phyloP scores from a whole-genome alignment of 176 grass and related monocot genomes.

The Miscanthus lutarioriparius region DNA sequence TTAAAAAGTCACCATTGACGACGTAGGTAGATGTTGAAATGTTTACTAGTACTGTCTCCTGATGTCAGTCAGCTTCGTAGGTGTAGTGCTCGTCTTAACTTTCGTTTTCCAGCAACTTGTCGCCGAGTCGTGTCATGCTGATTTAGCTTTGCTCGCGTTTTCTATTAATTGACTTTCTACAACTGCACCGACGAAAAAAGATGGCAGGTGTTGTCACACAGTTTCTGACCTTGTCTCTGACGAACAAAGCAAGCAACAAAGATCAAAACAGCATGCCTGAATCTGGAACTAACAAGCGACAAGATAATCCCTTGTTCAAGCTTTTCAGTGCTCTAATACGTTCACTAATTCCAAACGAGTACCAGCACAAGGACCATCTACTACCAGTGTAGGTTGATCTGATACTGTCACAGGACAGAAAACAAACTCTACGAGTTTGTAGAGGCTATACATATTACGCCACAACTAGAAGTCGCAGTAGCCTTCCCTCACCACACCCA shows the following conservation, averaged over 20 bases:
- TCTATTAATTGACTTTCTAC: neutral
- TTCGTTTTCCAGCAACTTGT: neutral
- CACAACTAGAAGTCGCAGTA: constrained; percentile 1
- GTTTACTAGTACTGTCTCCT: neutral
- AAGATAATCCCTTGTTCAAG: neutral
- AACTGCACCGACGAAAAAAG: neutral
- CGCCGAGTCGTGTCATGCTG: neutral
- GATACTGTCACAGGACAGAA: neutral
- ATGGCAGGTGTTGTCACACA: neutral
- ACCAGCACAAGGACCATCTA: neutral
- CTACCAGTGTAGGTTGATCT: neutral
- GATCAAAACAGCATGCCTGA: neutral
- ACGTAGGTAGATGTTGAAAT: neutral
- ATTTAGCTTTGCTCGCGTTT: neutral
- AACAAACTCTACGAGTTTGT: neutral
- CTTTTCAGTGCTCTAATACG: neutral
- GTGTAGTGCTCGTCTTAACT: neutral
- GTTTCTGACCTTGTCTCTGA: neutral
- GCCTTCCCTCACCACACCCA: neutral
- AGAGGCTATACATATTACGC: neutral
- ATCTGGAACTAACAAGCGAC: neutral
- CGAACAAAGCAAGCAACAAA: neutral
- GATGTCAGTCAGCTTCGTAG: neutral
- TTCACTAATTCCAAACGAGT: neutral
- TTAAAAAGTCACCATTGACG: neutral